Evolutionary conservation across 2,329 filamentous ascomycete species (phyloP), one percentile per base, ranked within the genome.

Genomic region (Massarina eburnea): DNA sequence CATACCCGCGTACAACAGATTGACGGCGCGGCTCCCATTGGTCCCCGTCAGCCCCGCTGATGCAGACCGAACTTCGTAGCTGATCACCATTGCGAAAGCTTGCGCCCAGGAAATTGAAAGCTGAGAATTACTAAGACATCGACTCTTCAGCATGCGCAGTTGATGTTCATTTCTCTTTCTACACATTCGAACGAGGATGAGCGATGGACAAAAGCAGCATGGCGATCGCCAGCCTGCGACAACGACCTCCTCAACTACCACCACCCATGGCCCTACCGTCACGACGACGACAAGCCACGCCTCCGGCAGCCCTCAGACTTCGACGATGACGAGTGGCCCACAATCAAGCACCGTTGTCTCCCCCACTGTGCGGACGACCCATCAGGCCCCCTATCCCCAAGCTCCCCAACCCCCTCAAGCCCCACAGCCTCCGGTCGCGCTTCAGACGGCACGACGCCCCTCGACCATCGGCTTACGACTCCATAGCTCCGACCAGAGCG

Each of bases 301-400:
- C 18, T 46, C 52, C 14, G 24, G 45, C 15, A 51, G 48, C 17
- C 58, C 55, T 33, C 57, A 50, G 17, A 58, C 57, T 9, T 54
- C 57, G 1, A 53, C 59, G 17, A 57, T 49, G 3, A 49, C 54
- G 29, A 59, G 48, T 48, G 55, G 52, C 9, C 54, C 61, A 8
- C 56, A 58, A 19, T 57, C 61, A 10, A 59, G 55, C 1, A 67
- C 63, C 12, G 39, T 55, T 26, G 58, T 54, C 7, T 53, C 58
- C 39, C 65, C 65, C 18, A 63, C 64, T 6, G 46, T 64, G 33
- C 67, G 62, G 3, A 67, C 66, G 8, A 64, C 59, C 8, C 49
- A 54, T 10, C 56, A 50, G 12, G 30, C 38, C 3, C 54, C 60
- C 3, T 15, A 41, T 12, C 39, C 51, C 1, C 59, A 54, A 41